A percentile compares a stretch with the other conserved stretches of the same genome.
Conservation (phyloP, 495 filamentous ascomycete species). For the Jackrogersella minutella region DNA sequence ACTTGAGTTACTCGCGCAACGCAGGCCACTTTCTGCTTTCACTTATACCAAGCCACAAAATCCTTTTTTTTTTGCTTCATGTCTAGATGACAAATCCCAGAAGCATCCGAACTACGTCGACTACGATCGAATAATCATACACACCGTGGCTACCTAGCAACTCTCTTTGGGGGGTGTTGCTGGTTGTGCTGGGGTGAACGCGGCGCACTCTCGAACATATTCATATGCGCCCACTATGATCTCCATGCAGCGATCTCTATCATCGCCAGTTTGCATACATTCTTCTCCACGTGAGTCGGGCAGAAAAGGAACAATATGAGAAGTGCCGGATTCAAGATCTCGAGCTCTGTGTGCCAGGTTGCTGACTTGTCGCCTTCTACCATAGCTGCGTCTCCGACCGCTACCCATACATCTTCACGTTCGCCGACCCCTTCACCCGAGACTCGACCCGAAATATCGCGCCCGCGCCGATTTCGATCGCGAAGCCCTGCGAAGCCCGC, state of each 20-base stretch:
- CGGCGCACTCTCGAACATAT: constrained; percentile 18
- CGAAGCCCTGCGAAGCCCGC: constrained; percentile 51
- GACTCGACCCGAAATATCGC: constrained; percentile 53
- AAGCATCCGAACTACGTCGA: constrained; percentile 16
- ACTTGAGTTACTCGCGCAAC: constrained; percentile 29
- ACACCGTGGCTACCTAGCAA: constrained; percentile 40
- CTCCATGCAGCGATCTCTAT: constrained; percentile 63
- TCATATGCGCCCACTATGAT: constrained; percentile 60
- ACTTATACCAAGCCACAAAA: constrained; percentile 12
- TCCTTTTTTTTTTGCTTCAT: constrained; percentile 5
- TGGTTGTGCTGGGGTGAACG: constrained; percentile 38
- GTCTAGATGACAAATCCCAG: constrained; percentile 32
- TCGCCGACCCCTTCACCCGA: constrained; percentile 56
- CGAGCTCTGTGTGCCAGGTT: constrained; percentile 27
- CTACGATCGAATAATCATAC: constrained; percentile 31
- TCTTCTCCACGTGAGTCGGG: constrained; percentile 59
- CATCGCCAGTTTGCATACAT: constrained; percentile 60
- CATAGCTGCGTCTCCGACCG: constrained; percentile 48
- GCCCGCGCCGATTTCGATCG: constrained; percentile 51
- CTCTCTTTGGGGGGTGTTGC: constrained; percentile 38
- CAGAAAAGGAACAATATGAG: constrained; percentile 16
- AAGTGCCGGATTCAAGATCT: constrained; percentile 10
- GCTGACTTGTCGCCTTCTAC: constrained; percentile 46
- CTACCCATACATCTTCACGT: constrained; percentile 47
- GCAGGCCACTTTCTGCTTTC: constrained; percentile 12